phyloP scores from a whole-genome alignment of 2,329 filamentous ascomycete genomes.

The Fusarium circinatum region DNA sequence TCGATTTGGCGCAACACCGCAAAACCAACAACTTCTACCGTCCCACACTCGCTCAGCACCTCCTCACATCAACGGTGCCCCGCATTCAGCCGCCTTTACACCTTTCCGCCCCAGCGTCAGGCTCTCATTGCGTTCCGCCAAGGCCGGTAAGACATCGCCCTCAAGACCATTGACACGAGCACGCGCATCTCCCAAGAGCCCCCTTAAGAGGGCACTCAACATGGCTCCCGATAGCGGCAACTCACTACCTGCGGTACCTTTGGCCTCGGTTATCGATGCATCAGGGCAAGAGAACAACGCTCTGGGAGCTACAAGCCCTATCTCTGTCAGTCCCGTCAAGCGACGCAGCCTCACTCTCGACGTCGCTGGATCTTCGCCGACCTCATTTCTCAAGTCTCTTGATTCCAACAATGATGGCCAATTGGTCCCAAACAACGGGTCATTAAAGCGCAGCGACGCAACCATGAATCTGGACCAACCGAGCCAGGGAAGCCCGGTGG shows the following conservation, averaged over 20 bases:
- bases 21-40: constrained; percentile 48
- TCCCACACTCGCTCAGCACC: constrained; percentile 50
- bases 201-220: constrained; percentile 80
- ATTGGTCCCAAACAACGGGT: constrained; percentile 68
- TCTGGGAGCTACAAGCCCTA: constrained; percentile 50
- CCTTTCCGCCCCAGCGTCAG: constrained; percentile 75
- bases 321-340: constrained; percentile 53
- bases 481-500: constrained; percentile 83
- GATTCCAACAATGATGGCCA: constrained; percentile 54
- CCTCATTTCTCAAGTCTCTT: constrained; percentile 61
- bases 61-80: constrained; percentile 46
- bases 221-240: constrained; percentile 78
- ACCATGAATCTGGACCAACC: constrained; percentile 87
- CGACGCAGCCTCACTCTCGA: constrained; percentile 69
- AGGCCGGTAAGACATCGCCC: constrained; percentile 66
- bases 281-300: constrained; percentile 58
- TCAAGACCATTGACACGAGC: constrained; percentile 67
- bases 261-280: constrained; percentile 49
- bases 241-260: constrained; percentile 59
- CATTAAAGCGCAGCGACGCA: constrained; percentile 90
- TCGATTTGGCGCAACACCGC: constrained; percentile 52
- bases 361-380: constrained; percentile 63
- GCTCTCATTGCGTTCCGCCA: constrained; percentile 71
- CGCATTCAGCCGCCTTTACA: constrained; percentile 64
- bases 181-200: constrained; percentile 81